Evolutionary conservation across 2,329 filamentous ascomycete genomes (phyloP), one percentile per base, ranked within the genome.

Genomic region (Colletotrichum sp.): DNA sequence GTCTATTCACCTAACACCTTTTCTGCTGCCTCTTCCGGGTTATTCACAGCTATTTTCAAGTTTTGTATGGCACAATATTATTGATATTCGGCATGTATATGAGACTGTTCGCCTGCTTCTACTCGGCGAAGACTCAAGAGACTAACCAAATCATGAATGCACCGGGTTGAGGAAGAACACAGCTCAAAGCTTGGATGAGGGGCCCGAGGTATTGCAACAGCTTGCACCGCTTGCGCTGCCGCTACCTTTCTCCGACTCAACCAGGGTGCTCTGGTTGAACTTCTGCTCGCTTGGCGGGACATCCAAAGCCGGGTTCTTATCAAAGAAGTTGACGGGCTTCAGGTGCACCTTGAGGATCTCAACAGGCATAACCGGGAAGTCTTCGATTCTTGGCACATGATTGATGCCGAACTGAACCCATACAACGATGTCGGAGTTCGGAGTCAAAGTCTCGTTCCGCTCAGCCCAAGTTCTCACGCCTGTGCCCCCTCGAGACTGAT

Each of bases 301-400:
- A 49, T 80, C 80, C 7, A 90, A 78, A 5, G 88, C 88, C 1
- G 88, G 88, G 74, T 90, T 90, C 80, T 85, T 86, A n/a, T 86
- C 86, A 77, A 89, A 90, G 82, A 90, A 90, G 44, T 89, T 88
- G 66, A 88, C 87, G 2, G 88, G 88, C 78, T 87, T 87, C 36
- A 90, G 79, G 80, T 85, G 85, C 11, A 90, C 85, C 70, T 85
- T 87, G 72, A 91, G 84, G 15, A 89, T 88, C 84, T 92, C 91
- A 55, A 86, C 88, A 1, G 90, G 90, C 90, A 92, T 92, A 49
- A 92, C 87, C 0, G 90, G 90, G 83, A 91, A 92, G 79, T 92
- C 90, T 81, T 92, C 90, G 16, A 89, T 86, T 30, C 89, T 82
- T 0, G 89, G 88, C 71, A 91, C 86, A 77, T 92, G 90, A 52